phyloP scores from a whole-genome alignment of 352 stramenopile genomes.

The Labyrinthula sp. region DNA sequence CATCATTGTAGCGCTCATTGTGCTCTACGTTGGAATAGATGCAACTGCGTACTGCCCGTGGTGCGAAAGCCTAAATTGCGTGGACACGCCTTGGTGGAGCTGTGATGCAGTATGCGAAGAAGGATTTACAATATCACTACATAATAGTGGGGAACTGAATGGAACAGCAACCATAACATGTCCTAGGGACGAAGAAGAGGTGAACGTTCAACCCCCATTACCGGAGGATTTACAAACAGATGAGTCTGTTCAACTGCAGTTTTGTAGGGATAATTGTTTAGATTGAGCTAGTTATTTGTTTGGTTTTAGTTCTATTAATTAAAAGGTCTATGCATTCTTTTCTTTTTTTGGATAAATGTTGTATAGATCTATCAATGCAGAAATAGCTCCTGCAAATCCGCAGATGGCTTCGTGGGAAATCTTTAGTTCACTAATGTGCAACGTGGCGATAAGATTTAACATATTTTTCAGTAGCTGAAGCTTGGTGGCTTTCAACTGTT shows the following conservation, averaged over 20 bases:
- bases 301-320: no score
- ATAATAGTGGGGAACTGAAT: no score
- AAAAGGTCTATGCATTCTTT: no score
- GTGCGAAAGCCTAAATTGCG: slow-evolving; percentile 18
- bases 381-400: slow-evolving; percentile 10
- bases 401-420: slow-evolving; percentile 21
- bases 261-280: no score
- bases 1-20: slow-evolving; percentile 13
- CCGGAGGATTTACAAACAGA: no score
- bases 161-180: no score
- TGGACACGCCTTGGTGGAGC: slow-evolving; percentile 17
- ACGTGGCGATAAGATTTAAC: slow-evolving; percentile 19
- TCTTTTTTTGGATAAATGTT: slow-evolving; percentile 1
- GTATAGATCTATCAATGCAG: slow-evolving; percentile 23
- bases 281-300: no score
- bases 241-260: no score
- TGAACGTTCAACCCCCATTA: no score
- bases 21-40: slow-evolving; percentile 18
- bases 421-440: slow-evolving; percentile 27
- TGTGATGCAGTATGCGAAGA: no score
- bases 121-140: no score
- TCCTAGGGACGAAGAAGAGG: no score
- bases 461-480: slow-evolving; percentile 22
- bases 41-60: slow-evolving; percentile 2
- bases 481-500: neutral